Evolutionary conservation across 176 grass and related monocot species (phyloP).

Genomic region (Lolium multiflorum): DNA sequence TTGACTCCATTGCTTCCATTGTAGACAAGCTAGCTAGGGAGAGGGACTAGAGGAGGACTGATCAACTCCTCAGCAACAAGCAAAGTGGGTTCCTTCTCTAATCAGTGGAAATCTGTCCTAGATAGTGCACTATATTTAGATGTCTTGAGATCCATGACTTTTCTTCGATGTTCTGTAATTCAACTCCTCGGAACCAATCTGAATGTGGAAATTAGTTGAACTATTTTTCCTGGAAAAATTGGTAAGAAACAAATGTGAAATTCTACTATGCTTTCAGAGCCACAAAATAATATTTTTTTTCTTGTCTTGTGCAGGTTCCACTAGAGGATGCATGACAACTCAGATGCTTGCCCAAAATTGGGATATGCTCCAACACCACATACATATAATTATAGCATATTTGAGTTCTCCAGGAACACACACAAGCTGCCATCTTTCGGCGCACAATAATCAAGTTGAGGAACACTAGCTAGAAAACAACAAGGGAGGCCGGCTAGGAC

Average conservation of each 20-base stretch:
- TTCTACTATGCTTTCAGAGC: not conserved
- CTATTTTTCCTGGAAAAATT: not conserved
- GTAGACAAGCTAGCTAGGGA: slow-evolving; percentile 35
- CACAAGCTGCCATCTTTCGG: slow-evolving; percentile 63
- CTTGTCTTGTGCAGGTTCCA: slow-evolving; percentile 41
- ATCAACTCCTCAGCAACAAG: slow-evolving; percentile 58
- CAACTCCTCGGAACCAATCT: not conserved
- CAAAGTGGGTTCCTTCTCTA: slow-evolving; percentile 42
- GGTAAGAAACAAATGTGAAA: no score
- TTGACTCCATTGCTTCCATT: slow-evolving; percentile 53
- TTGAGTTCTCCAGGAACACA: slow-evolving; percentile 45
- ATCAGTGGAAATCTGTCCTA: slow-evolving; percentile 29
- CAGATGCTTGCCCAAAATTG: slow-evolving; percentile 54
- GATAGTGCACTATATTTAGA: slow-evolving; percentile 16
- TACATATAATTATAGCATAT: slow-evolving; percentile 23
- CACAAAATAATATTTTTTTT: slow-evolving; percentile 5
- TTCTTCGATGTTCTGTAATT: not conserved
- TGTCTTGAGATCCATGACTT: not conserved
- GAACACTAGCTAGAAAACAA: slow-evolving; percentile 47
- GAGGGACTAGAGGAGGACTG: slow-evolving; percentile 31
- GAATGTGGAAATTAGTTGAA: not conserved
- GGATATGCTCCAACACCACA: slow-evolving; percentile 44
- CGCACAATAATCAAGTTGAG: slow-evolving; percentile 54
- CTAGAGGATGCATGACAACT: slow-evolving; percentile 52
- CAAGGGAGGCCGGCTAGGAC: slow-evolving; percentile 13